Evolutionary conservation across 2,329 filamentous ascomycete species (phyloP).

Genomic region (Trichoderma aggressivum): DNA sequence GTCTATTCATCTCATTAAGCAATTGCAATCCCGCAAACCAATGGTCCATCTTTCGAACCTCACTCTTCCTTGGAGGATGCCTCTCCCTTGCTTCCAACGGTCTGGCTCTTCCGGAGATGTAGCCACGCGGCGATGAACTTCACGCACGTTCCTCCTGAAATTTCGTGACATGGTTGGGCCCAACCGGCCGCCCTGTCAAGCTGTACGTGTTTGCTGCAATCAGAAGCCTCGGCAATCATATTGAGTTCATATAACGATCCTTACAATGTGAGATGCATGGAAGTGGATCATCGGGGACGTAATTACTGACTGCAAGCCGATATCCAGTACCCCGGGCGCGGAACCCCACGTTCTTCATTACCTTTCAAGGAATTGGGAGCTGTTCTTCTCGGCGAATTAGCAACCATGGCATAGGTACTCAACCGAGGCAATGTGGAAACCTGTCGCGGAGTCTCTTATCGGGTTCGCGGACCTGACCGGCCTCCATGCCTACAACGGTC

Average conservation of each 20-base stretch:
- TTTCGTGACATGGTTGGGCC: neutral
- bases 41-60: neutral
- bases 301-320: neutral
- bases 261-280: neutral
- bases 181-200: neutral
- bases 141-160: neutral
- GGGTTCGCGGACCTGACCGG: neutral
- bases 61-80: neutral
- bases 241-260: neutral
- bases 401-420: neutral
- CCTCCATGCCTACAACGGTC: neutral
- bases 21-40: neutral
- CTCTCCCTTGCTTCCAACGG: neutral
- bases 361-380: neutral
- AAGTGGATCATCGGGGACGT: neutral
- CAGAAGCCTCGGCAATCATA: neutral
- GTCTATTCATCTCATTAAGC: neutral
- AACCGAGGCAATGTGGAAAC: neutral
- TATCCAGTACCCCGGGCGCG: neutral
- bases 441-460: neutral
- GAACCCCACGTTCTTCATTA: neutral
- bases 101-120: neutral
- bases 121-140: neutral
- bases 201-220: neutral
- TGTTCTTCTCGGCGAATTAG: neutral